Base-by-base conservation (phyloP, 2,329 filamentous ascomycete genomes). In the Colletotrichum endophyticum region DNA sequence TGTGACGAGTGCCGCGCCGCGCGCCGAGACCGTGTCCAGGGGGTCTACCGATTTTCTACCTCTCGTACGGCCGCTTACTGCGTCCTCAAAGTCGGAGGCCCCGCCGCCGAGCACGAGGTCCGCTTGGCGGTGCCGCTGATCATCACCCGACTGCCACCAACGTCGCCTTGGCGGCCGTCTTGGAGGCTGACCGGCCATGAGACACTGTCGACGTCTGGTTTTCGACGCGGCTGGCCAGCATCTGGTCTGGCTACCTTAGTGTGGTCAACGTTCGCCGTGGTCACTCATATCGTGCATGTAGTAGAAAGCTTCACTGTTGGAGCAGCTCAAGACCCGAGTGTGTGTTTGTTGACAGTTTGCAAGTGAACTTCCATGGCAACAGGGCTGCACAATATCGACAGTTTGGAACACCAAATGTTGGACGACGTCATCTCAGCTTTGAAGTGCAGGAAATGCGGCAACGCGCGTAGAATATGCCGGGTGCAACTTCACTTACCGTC, bases 1-100 rank as follows among this genome's bases (percentile, higher is more conserved):
- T 34, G 70, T 76, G 73, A 76, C 70, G 73, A 69, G 49, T 69
- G 73, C 73, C 73, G 73, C 73, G 73, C 73, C 57, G 44, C 57
- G n/a, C 28, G 70, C 57, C 64, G 73, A 73, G 70, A 49, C 32
- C 13, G 22, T n/a, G 25, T 27, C 39, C 27, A 56, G 57, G 44
- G 61, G 25, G 25, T 28, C 36, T 36, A 32, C 28, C 13, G 59
- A 66, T 68, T 59, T 28, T 44, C 27, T 27, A 39, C 59, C n/a
- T 34, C 34, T 74, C 13, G 34, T 22, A 11, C 34, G 39, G 57
- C 61, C 28, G 56, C 27, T n/a, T 39, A 30, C 22, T 27, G 34
- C 62, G 19, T 30, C 15, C 44, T 32, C 19, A 27, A 19, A 36
- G 66, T 61, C 70, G 34, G 57, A 70, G 32, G 8, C 64, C 66